A percentile compares a stretch with the other conserved stretches of the same genome.
Evolutionary conservation across 176 grass and related monocot species (phyloP).

Genomic region (Avena eriantha): DNA sequence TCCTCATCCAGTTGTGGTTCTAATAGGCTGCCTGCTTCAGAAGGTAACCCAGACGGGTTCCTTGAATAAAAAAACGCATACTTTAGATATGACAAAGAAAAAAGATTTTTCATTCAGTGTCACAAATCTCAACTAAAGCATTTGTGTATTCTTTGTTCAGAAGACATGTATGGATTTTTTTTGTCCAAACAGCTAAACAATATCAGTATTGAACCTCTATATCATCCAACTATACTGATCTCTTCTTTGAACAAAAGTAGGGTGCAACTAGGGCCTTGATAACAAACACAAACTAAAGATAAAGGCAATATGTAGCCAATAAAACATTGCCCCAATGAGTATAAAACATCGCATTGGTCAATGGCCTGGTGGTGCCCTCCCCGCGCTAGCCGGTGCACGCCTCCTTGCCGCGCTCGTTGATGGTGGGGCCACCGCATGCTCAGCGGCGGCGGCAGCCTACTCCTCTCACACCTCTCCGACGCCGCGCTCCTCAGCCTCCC

Average conservation of each 20-base stretch:
- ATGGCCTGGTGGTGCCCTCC: no score
- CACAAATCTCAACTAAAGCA: not conserved
- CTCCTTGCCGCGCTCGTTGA: no score
- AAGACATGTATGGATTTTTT: not conserved
- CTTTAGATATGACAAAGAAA: constrained; percentile 19
- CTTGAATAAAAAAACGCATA: constrained; percentile 48
- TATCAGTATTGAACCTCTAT: not conserved
- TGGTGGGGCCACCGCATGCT: no score
- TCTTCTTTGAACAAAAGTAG: no score
- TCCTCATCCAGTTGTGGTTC: constrained; percentile 69
- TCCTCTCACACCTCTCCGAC: no score
- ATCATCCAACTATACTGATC: not conserved
- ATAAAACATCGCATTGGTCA: not conserved
- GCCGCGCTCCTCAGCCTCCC: no score
- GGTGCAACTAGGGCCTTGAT: not conserved
- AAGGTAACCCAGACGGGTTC: constrained; percentile 52
- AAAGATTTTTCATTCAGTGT: not conserved
- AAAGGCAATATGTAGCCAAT: not conserved
- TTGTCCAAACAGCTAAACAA: constrained; percentile 24
- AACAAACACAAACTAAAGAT: constrained; percentile 4
- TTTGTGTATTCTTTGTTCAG: not conserved
- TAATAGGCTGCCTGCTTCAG: constrained; percentile 49
- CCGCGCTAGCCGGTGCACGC: no score
- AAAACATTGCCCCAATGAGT: not conserved
- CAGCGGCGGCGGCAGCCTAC: no score